These are phyloP conservation scores for Noccaea bulbosa DNA, from an alignment of 345 rosid genomes.

Conservation along the genomic window DNA sequence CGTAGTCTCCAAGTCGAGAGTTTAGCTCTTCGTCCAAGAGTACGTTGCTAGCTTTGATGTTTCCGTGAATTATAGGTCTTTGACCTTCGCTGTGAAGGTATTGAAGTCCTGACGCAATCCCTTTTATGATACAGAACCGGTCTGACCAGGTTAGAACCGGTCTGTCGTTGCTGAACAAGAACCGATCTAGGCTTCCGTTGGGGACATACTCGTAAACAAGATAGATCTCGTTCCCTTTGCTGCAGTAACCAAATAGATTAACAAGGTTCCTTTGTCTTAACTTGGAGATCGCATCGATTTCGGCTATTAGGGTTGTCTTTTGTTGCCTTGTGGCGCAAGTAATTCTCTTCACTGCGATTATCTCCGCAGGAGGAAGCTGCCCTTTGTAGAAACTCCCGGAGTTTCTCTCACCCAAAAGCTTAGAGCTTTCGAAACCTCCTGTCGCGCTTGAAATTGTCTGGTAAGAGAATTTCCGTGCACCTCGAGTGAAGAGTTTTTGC, in stretches of 20 bases:
- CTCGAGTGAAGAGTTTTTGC: slow-evolving; percentile 14
- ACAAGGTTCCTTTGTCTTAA: slow-evolving; percentile 55
- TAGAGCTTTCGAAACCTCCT: slow-evolving; percentile 20
- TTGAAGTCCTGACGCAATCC: slow-evolving; percentile 50
- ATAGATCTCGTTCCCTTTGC: slow-evolving; percentile 46
- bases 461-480: slow-evolving; percentile 26
- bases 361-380: slow-evolving; percentile 31
- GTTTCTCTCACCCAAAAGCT: slow-evolving; percentile 29
- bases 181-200: slow-evolving; percentile 56
- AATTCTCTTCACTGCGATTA: slow-evolving; percentile 31
- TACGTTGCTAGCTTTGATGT: slow-evolving; percentile 52
- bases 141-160: slow-evolving; percentile 52
- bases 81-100: slow-evolving; percentile 59
- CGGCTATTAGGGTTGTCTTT: slow-evolving; percentile 16
- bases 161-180: slow-evolving; percentile 42
- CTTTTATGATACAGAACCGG: slow-evolving; percentile 50
- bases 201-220: slow-evolving; percentile 56
- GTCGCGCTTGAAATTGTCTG: slow-evolving; percentile 37
- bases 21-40: slow-evolving; percentile 53
- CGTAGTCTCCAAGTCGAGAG: slow-evolving; percentile 55
- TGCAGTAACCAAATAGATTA: slow-evolving; percentile 52
- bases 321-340: slow-evolving; percentile 39
- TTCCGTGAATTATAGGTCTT: slow-evolving; percentile 51
- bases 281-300: slow-evolving; percentile 24
- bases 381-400: slow-evolving; percentile 37